A percentile compares a stretch with the other conserved stretches of the same genome.
These are phyloP conservation scores for Ceratobasidium sp. DNA, from an alignment of 1,284 basidiomycete species.

Conservation along the genomic window DNA sequence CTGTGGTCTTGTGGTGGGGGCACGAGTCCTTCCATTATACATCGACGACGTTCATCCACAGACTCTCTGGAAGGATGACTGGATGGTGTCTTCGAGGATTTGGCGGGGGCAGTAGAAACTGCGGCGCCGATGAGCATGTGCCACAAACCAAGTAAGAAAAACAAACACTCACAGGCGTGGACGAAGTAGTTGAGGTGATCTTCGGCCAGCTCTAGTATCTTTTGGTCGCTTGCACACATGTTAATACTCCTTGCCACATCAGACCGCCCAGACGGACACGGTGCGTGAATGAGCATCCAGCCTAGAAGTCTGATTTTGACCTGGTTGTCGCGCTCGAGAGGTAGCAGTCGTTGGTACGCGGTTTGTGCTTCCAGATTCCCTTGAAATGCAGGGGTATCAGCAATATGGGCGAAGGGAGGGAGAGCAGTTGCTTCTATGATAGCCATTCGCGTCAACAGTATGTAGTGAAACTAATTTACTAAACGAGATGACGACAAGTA, in stretches of 20 bases:
- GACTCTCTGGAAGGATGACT: not conserved
- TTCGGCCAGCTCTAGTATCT: not conserved
- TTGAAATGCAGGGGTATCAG: not conserved
- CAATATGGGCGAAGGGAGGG: not conserved
- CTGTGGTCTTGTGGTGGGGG: no score
- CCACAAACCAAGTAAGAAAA: not conserved
- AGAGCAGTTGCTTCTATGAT: no score
- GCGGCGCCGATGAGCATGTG: not conserved
- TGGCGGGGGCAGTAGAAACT: not conserved
- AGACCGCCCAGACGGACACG: conserved; percentile 18
- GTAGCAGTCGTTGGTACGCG: not conserved
- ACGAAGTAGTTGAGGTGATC: conserved; percentile 49
- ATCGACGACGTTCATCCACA: no score
- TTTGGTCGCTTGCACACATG: not conserved
- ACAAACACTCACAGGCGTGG: not conserved
- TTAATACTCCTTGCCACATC: conserved; percentile 13
- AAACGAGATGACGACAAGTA: no score
- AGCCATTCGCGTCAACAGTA: no score
- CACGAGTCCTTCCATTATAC: no score
- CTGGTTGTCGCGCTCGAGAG: not conserved
- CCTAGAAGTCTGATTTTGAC: conserved; percentile 25
- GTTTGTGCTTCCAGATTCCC: not conserved
- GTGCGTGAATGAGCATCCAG: conserved; percentile 41
- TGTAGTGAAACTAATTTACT: no score
- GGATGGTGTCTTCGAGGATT: no score